Conservation (phyloP, 2,329 filamentous ascomycete species). For the Hymenoscyphus linearis region DNA sequence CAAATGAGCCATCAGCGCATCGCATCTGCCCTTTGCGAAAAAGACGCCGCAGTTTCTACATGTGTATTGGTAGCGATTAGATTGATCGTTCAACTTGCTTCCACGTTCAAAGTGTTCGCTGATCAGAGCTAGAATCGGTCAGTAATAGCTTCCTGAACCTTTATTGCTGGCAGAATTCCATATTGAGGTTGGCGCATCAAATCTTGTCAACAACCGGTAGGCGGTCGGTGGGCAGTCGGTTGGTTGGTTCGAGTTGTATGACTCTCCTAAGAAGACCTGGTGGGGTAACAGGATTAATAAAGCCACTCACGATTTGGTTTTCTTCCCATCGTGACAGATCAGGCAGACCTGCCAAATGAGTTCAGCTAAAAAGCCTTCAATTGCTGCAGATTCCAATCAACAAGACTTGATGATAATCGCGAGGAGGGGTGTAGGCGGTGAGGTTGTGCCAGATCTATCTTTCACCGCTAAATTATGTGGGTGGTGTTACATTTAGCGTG, state of each 20-base stretch:
- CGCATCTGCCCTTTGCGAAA: constrained; percentile 84
- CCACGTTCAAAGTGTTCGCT: constrained; percentile 85
- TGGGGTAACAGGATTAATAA: constrained; percentile 2
- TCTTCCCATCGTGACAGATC: constrained; percentile 18
- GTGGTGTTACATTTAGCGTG: not conserved
- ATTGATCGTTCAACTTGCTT: constrained; percentile 79
- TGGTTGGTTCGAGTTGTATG: too few relatives aligned
- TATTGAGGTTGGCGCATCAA: not conserved
- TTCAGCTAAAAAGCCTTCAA: not conserved
- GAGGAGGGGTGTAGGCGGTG: not conserved
- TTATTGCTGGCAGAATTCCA: not conserved
- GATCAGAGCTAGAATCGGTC: constrained; percentile 49
- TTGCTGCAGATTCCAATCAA: not conserved
- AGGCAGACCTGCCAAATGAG: not conserved
- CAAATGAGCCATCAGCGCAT: constrained; percentile 74
- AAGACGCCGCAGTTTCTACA: constrained; percentile 85
- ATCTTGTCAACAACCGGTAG: not conserved
- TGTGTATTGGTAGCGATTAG: constrained; percentile 87
- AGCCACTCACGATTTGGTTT: constrained; percentile 25
- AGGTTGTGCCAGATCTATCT: not conserved
- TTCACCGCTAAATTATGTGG: not conserved
- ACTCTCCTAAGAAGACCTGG: not conserved
- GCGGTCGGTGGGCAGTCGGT: not conserved
- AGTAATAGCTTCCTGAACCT: constrained; percentile 4
- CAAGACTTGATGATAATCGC: not conserved